Evolutionary conservation across 305 asterid species (phyloP).

Genomic region (Lippia alba): DNA sequence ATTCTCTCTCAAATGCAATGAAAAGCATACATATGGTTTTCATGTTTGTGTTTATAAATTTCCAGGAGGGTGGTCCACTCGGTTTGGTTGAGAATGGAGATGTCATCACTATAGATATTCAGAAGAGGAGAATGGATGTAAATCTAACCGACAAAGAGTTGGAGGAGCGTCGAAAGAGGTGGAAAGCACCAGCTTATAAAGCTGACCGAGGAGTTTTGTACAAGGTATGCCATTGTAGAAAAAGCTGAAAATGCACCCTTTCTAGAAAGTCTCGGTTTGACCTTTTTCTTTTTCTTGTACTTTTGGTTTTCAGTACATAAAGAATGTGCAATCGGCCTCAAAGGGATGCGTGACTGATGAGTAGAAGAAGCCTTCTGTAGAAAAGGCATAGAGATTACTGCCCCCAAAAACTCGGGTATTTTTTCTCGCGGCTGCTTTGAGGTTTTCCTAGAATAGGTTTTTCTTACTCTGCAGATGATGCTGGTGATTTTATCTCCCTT

Average conservation of each 20-base stretch:
- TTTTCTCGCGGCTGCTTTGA: constrained; percentile 31
- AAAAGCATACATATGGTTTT: neutral
- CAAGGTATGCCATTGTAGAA: constrained; percentile 57
- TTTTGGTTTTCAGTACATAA: constrained; percentile 67
- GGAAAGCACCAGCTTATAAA: constrained; percentile 74
- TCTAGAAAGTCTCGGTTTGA: neutral
- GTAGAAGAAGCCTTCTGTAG: constrained; percentile 22
- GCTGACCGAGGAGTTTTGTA: constrained; percentile 86
- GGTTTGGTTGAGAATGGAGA: constrained; percentile 88
- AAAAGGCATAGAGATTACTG: constrained; percentile 30
- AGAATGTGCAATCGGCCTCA: constrained; percentile 90
- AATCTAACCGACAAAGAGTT: constrained; percentile 66
- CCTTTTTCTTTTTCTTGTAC: neutral
- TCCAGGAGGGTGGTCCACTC: constrained; percentile 97
- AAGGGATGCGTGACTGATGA: constrained; percentile 97
- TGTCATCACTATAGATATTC: constrained; percentile 71
- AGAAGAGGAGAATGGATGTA: constrained; percentile 72
- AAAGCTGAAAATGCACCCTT: neutral
- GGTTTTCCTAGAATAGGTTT: neutral
- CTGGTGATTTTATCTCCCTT: neutral
- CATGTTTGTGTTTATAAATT: constrained; percentile 25
- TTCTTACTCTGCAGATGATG: neutral
- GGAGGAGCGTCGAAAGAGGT: constrained; percentile 70
- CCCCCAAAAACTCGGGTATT: constrained; percentile 18
- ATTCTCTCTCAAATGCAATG: too few species aligned